A percentile compares a stretch with the other conserved stretches of the same genome.
Conservation (phyloP, 345 rosid species). For the Noccaea bulbosa region DNA sequence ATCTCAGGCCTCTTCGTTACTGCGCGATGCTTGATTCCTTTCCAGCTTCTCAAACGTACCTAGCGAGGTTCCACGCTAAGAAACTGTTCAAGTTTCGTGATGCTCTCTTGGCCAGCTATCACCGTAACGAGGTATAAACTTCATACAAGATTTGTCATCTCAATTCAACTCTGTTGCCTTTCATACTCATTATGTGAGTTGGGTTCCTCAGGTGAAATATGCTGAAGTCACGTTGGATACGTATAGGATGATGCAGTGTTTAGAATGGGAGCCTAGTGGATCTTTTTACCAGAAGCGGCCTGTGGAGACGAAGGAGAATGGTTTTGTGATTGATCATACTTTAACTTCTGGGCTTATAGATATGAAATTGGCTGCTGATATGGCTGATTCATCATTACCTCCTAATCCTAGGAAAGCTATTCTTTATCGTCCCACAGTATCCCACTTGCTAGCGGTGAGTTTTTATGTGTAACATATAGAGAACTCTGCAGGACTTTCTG, state of each 20-base stretch:
- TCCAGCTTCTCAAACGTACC: slow-evolving; percentile 72
- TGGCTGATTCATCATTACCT: slow-evolving; percentile 74
- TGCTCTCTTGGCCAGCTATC: slow-evolving; percentile 85
- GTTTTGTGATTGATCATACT: slow-evolving; percentile 71
- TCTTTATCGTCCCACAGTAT: slow-evolving; percentile 85
- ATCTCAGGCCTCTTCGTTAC: slow-evolving; percentile 80
- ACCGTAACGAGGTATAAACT: slow-evolving; percentile 74
- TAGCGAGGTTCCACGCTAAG: slow-evolving; percentile 86
- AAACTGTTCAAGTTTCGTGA: slow-evolving; percentile 78
- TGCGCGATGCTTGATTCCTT: slow-evolving; percentile 64
- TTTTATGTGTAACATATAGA: slow-evolving; percentile 31
- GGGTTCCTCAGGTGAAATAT: slow-evolving; percentile 73
- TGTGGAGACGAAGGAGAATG: slow-evolving; percentile 71
- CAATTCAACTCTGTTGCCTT: not conserved
- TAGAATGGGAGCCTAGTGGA: slow-evolving; percentile 97
- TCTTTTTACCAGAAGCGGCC: slow-evolving; percentile 65
- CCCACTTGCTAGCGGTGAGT: slow-evolving; percentile 92
- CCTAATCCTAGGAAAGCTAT: slow-evolving; percentile 90
- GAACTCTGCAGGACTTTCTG: slow-evolving; percentile 6
- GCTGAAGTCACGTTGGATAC: slow-evolving; percentile 93
- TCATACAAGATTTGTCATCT: not conserved
- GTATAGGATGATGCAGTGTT: slow-evolving; percentile 89
- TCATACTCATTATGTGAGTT: slow-evolving; percentile 13
- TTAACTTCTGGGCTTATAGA: slow-evolving; percentile 81
- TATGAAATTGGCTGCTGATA: slow-evolving; percentile 69